These are phyloP conservation scores for Aspergillus quadrilineatus DNA, from an alignment of 2,329 filamentous ascomycete genomes.

Conservation along the genomic window DNA sequence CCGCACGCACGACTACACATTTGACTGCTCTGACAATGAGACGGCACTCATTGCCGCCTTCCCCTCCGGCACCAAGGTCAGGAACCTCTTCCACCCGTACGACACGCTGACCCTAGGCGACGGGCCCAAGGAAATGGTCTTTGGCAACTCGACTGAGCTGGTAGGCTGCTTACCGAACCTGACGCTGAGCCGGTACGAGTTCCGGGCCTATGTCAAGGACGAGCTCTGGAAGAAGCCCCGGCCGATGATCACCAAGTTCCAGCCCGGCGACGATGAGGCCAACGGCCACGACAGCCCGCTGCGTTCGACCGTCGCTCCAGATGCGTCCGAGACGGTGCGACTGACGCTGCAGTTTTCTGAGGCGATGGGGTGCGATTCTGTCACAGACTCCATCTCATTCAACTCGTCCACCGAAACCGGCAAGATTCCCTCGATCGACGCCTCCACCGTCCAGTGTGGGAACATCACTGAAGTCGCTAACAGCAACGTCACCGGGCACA, in stretches of 20 bases:
- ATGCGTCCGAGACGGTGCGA: slow-evolving; percentile 45
- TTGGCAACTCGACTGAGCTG: slow-evolving; percentile 46
- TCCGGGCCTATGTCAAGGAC: slow-evolving; percentile 58
- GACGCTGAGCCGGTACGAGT: slow-evolving; percentile 57
- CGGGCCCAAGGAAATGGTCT: slow-evolving; percentile 47
- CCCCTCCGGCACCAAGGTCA: slow-evolving; percentile 54
- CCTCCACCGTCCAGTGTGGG: slow-evolving; percentile 48
- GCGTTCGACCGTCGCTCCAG: slow-evolving; percentile 47
- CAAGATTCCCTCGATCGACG: slow-evolving; percentile 46
- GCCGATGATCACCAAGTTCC: slow-evolving; percentile 61
- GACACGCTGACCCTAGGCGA: slow-evolving; percentile 54
- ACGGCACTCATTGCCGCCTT: slow-evolving; percentile 59
- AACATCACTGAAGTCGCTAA: slow-evolving; percentile 31
- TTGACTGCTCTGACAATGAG: slow-evolving; percentile 54
- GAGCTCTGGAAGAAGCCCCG: slow-evolving; percentile 48
- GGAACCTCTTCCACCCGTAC: slow-evolving; percentile 63
- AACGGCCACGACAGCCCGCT: slow-evolving; percentile 42
- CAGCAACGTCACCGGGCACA: slow-evolving; percentile 48
- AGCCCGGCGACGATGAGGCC: slow-evolving; percentile 59
- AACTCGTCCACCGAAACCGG: slow-evolving; percentile 54
- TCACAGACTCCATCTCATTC: slow-evolving; percentile 52
- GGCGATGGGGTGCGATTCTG: slow-evolving; percentile 59
- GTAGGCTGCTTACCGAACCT: slow-evolving; percentile 59
- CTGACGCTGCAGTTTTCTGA: slow-evolving; percentile 58
- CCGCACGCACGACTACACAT: slow-evolving; percentile 53